phyloP scores from a whole-genome alignment of 371 early-diverging fungal species.

The Batkoa obscura region DNA sequence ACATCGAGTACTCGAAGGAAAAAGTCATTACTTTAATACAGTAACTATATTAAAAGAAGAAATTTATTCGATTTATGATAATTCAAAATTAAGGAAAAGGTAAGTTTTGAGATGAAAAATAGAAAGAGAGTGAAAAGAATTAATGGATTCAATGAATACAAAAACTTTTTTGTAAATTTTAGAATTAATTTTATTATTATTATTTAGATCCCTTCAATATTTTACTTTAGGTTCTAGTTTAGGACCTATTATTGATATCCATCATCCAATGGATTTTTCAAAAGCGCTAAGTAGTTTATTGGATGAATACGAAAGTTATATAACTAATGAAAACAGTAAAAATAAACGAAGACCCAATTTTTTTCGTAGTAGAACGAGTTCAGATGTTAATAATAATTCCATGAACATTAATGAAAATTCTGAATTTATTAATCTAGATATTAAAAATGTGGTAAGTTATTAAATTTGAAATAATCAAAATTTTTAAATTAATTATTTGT shows the following conservation, averaged over 20 bases:
- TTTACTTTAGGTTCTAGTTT: slow-evolving; percentile 4
- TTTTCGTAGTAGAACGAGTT: neutral
- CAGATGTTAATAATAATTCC: neutral
- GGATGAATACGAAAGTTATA: slow-evolving; percentile 2
- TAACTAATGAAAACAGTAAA: neutral
- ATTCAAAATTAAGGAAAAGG: neutral
- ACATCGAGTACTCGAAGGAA: slow-evolving; percentile 6
- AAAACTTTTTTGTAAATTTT: too few species aligned
- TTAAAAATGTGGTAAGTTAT: neutral
- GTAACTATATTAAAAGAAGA: slow-evolving; percentile 4
- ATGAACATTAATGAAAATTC: neutral
- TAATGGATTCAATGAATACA: too few species aligned
- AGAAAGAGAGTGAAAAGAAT: too few species aligned
- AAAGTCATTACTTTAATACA: slow-evolving; percentile 6
- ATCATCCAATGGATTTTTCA: slow-evolving; percentile 3
- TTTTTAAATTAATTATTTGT: neutral
- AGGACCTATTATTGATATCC: slow-evolving; percentile 4
- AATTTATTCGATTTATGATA: neutral
- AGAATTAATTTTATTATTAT: neutral
- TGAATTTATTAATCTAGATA: slow-evolving; percentile 5
- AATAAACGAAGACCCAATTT: neutral
- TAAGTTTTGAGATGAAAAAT: neutral
- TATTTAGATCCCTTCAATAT: slow-evolving; percentile 2
- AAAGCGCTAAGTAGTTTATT: slow-evolving; percentile 1
- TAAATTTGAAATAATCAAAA: too few species aligned